Conservation (phyloP, 208 protist species). For the Crithidia expoeki region DNA sequence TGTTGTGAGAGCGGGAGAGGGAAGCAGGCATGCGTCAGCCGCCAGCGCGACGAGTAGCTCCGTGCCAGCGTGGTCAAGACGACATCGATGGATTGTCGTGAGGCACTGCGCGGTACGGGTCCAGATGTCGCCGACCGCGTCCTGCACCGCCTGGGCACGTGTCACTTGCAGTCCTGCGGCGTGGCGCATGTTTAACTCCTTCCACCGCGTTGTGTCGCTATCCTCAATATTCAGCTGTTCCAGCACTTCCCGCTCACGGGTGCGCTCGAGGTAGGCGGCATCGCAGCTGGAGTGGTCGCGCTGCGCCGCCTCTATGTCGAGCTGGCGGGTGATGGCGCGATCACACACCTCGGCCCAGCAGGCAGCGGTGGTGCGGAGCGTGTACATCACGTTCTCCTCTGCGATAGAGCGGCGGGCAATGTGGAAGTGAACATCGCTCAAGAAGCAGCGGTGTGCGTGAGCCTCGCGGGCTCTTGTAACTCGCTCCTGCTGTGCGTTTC, state of each 20-base stretch:
- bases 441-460: slow-evolving; percentile 25
- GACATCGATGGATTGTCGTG: slow-evolving; percentile 41
- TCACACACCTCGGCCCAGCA: slow-evolving; percentile 84
- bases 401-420: slow-evolving; percentile 33
- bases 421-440: slow-evolving; percentile 33
- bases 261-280: slow-evolving; percentile 49
- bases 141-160: slow-evolving; percentile 32
- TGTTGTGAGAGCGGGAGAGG: background rate
- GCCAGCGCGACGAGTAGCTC: slow-evolving; percentile 45
- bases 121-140: slow-evolving; percentile 44
- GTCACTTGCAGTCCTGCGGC: slow-evolving; percentile 18
- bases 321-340: slow-evolving; percentile 61
- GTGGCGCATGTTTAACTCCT: slow-evolving; percentile 38
- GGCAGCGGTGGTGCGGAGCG: slow-evolving; percentile 48
- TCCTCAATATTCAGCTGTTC: slow-evolving; percentile 52
- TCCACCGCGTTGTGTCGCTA: slow-evolving; percentile 64
- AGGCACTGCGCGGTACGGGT: slow-evolving; percentile 32
- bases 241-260: slow-evolving; percentile 45
- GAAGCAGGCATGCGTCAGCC: slow-evolving; percentile 20
- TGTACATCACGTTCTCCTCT: slow-evolving; percentile 62
- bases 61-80: slow-evolving; percentile 34
- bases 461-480: slow-evolving; percentile 22
- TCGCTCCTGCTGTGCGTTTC: slow-evolving; percentile 54
- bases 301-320: slow-evolving; percentile 53
- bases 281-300: slow-evolving; percentile 39